Evolutionary conservation across 2,329 filamentous ascomycete genomes (phyloP), one percentile per base, ranked within the genome.

Genomic region (Aquanectria penicillioides): DNA sequence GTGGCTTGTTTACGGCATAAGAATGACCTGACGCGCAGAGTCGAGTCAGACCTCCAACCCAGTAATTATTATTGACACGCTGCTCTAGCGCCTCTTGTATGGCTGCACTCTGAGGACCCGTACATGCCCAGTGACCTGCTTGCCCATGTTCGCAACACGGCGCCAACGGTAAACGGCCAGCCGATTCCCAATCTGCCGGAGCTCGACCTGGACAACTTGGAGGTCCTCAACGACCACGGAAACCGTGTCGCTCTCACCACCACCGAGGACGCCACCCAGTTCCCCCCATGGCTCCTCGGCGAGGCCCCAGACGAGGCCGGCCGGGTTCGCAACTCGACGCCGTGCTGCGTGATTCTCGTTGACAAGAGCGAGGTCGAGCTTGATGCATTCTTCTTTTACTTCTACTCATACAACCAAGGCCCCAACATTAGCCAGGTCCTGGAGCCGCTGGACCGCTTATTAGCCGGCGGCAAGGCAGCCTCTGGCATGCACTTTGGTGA

Each of bases 321-420:
- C 5, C 37, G 26, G 7, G 67, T 71, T 15, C 62, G 60, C 34
- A 61, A 70, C 23, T 57, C 72, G 2, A 72, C 72, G 3, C 63
- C 73, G 0, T 73, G 70, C 31, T 70, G 71, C 2, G 70, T 75
- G 3, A 65, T 75, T 17, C 29, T 75, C 8, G 71, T 75, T 0
- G 67, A 73, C 12, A 71, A 69, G 50, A 59, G 50, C 26, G 33
- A 66, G 6, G 23, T 61, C 1, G 70, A 74, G 6, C 7, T 73
- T 1, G 73, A 74, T 26, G 73, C 71, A 0, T 75, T 75, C 9
- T 75, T 70, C 53, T 75, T 75, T 33, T 75, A 75, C 20, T 75
- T 75, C 13, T 75, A 75, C 44, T 74, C 73, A 0, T 75, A 69
- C 20, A 71, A 75, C 2, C 67, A 71, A 23, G 73, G 73, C 0